Evolutionary conservation across 2,329 filamentous ascomycete species (phyloP).

Genomic region (Aspergillus floridensis): DNA sequence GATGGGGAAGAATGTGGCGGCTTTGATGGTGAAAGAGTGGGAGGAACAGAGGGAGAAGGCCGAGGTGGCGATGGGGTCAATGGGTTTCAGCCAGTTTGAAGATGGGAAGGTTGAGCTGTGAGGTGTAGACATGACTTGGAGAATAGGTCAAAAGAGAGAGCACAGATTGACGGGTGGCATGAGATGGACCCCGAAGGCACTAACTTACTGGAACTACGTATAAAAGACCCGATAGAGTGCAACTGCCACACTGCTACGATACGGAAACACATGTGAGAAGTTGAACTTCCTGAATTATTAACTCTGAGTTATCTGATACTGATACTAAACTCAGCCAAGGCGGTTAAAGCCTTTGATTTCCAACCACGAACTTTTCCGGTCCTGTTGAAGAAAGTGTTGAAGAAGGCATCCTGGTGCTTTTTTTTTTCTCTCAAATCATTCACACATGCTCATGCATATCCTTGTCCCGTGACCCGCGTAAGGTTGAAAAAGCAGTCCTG

Average conservation of each 20-base stretch:
- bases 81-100: neutral
- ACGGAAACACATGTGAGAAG: neutral
- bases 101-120: slow-evolving; percentile 12
- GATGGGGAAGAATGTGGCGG: slow-evolving; percentile 68
- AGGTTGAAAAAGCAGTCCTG: slow-evolving; percentile 43
- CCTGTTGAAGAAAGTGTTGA: slow-evolving; percentile 29
- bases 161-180: neutral
- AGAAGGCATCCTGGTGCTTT: slow-evolving; percentile 23
- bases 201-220: too few species aligned
- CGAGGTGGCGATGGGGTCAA: slow-evolving; percentile 3
- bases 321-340: neutral
- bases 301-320: neutral
- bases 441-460: slow-evolving; percentile 25
- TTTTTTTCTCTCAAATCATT: slow-evolving; percentile 15
- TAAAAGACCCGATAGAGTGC: too few species aligned
- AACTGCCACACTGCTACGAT: neutral
- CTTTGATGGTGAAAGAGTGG: slow-evolving; percentile 56
- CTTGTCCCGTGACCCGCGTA: slow-evolving; percentile 37
- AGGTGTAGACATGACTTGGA: neutral
- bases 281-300: neutral
- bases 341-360: slow-evolving; percentile 2
- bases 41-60: slow-evolving; percentile 30
- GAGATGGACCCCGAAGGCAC: too few species aligned
- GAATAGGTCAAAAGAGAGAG: too few species aligned
- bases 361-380: slow-evolving; percentile 20